Evolutionary conservation across 2,329 filamentous ascomycete genomes (phyloP), one percentile per base, ranked within the genome.

Genomic region (Parascedosporium putredinis): DNA sequence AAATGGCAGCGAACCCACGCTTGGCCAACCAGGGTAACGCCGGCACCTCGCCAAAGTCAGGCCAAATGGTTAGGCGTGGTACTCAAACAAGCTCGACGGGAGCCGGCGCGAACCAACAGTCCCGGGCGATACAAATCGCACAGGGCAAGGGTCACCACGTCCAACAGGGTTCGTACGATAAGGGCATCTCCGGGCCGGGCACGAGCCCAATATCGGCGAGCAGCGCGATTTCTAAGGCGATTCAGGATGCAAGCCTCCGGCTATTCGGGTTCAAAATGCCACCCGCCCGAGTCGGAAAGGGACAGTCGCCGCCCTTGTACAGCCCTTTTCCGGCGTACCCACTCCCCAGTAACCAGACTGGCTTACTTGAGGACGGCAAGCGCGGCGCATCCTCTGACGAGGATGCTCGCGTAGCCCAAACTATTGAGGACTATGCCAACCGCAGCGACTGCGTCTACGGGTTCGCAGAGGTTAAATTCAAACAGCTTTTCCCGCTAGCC

Each of bases 381-480:
- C 74, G 71, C 31, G 65, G 70, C 3, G 75, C 76, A 3, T 68
- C 81, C 18, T 62, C 58, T 16, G 89, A 96, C 55, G 90, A 96
- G 60, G 93, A 97, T 61, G 73, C 76, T 14, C 80, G 79, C 55
- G 82, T 86, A 36, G 81, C 91, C 2, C 84, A 89, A 59, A 77
- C 80, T 42, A 89, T 97, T 51, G 91, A 98, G 64, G 90, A 97
- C 58, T 84, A 88, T 55, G 93, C 93, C 2, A 93, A 89, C 27
- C 78, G 90, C 34, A 96, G 90, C 61, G 90, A 98, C 64, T 93
- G 96, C 43, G 90, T 98, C 2, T 98, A 90, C 63, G 90, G 91
- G 3, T 97, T 98, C 66, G 93, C 93, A 5, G 91, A 98, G 67
- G 91, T 98, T 61, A 98, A 98, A 67, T 96, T 94, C 67, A 93